Evolutionary conservation across 202 grass and related monocot species (phyloP), one percentile per base, ranked within the genome.

Genomic region (Panicum hallii): DNA sequence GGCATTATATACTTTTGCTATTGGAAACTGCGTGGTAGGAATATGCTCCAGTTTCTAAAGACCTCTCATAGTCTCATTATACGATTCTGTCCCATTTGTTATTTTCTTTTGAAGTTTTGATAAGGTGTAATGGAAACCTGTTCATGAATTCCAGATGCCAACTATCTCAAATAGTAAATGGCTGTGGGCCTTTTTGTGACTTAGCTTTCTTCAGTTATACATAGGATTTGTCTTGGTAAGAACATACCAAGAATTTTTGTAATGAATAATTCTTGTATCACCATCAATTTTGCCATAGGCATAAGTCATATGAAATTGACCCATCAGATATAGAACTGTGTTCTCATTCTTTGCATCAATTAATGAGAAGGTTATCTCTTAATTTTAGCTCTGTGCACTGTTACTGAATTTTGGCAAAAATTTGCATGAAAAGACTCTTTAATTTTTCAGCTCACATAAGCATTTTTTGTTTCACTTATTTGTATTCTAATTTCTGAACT

Each of bases 231-330:
- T 89, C 75, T 87, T 90, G 76, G 87, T 82, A 74, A 72, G 74
- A 87, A 68, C 66, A 73, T 78, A 82, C 72, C 90, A 85, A 73
- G 72, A 44, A 23, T 92, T 80, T 92, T 63, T 87, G 42, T 81
- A 86, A 84, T 69, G 77, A 81, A 87, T 89, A 81, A 87, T 67
- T 70, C 41, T 78, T 91, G 72, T 86, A 81, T 71, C 50, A 79
- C 77, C 32, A 56, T 54, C 65, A 84, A 69, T 88, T 82, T 86
- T 86, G 46, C n/a, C 72, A 76, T 85, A 82, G 83, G 45, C 70
- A 83, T 78, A 70, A 74, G 71, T 58, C 82, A 71, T 16, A 57
- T 85, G 48, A 79, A 66, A 63, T 67, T 90, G 70, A 83, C 70
- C 40, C 77, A 41, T 77, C 81, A 82, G 80, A 84, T 83, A 80